Percentiles rank a stretch among this genome's conserved stretches.
These are phyloP conservation scores for Phytophthora pluvialis DNA, from an alignment of 352 stramenopile genomes.

Conservation along the genomic window DNA sequence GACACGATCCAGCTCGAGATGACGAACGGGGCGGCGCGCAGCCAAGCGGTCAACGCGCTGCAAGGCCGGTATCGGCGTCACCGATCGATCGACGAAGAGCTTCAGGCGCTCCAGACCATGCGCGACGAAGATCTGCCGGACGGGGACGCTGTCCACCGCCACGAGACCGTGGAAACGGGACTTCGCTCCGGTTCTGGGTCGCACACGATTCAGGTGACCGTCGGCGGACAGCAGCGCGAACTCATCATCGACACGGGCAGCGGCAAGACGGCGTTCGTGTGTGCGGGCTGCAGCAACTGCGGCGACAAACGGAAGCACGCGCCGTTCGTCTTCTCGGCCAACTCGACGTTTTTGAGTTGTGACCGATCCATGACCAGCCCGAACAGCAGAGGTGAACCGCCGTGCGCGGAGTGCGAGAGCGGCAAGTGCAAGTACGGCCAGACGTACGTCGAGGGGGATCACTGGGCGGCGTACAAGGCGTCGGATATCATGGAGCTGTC, in stretches of 20 bases:
- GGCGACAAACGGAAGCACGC: conserved; percentile 86
- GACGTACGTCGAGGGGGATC: conserved; percentile 94
- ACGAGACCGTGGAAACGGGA: conserved; percentile 41
- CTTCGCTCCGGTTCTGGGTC: conserved; percentile 63
- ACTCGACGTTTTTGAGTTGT: conserved; percentile 59
- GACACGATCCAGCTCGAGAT: conserved; percentile 55
- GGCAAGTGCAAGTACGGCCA: conserved; percentile 91
- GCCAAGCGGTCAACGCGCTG: conserved; percentile 19
- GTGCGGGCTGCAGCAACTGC: conserved; percentile 88
- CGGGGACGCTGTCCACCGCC: background rate
- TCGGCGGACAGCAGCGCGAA: conserved; percentile 68
- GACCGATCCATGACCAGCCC: conserved; percentile 36
- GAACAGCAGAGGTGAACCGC: conserved; percentile 25
- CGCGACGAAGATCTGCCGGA: conserved; percentile 2
- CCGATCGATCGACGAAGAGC: conserved; percentile 16
- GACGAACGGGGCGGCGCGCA: conserved; percentile 32
- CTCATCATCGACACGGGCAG: conserved; percentile 98
- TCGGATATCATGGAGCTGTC: conserved; percentile 73
- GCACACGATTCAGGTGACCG: conserved; percentile 72
- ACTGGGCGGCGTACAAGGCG: conserved; percentile 92
- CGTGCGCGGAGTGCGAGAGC: conserved; percentile 46
- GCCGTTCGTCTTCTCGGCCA: conserved; percentile 61
- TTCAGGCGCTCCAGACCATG: conserved; percentile 9
- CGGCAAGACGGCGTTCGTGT: conserved; percentile 96
- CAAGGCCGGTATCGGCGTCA: conserved; percentile 26